Evolutionary conservation across 1,139 yeast species (phyloP).

Genomic region (Hyphopichia fennica): DNA sequence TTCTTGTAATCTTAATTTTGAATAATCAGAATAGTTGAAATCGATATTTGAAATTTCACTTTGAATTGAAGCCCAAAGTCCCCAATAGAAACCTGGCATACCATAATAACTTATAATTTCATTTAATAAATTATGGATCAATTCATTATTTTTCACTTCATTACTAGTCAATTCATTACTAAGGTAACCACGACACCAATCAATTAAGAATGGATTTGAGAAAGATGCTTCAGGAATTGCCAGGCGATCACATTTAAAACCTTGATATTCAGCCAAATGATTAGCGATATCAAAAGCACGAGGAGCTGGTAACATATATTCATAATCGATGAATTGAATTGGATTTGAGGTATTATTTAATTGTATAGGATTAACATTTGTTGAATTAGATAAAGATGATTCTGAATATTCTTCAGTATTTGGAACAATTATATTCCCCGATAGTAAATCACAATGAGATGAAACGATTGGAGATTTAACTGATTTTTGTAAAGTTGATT

Average conservation of each 20-base stretch:
- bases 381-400: neutral
- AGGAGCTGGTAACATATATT: conserved; percentile 79
- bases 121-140: conserved; percentile 37
- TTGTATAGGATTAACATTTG: neutral
- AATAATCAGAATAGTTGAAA: conserved; percentile 67
- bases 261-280: conserved; percentile 87
- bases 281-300: conserved; percentile 84
- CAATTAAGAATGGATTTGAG: conserved; percentile 45
- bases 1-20: conserved; percentile 60
- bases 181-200: conserved; percentile 57
- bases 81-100: conserved; percentile 84
- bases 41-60: conserved; percentile 70
- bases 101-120: conserved; percentile 70
- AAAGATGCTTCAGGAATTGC: conserved; percentile 56
- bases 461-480: conserved; percentile 56
- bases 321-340: conserved; percentile 74
- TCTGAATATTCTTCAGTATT: conserved; percentile 19
- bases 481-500: conserved; percentile 31
- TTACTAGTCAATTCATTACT: conserved; percentile 20
- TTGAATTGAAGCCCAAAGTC: conserved; percentile 81
- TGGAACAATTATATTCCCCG: conserved; percentile 72
- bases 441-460: conserved; percentile 69
- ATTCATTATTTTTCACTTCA: conserved; percentile 19
- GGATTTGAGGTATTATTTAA: conserved; percentile 31
- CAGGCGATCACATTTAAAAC: conserved; percentile 66